phyloP scores from a whole-genome alignment of 2,329 filamentous ascomycete species.

The Aspergillus alliaceus region DNA sequence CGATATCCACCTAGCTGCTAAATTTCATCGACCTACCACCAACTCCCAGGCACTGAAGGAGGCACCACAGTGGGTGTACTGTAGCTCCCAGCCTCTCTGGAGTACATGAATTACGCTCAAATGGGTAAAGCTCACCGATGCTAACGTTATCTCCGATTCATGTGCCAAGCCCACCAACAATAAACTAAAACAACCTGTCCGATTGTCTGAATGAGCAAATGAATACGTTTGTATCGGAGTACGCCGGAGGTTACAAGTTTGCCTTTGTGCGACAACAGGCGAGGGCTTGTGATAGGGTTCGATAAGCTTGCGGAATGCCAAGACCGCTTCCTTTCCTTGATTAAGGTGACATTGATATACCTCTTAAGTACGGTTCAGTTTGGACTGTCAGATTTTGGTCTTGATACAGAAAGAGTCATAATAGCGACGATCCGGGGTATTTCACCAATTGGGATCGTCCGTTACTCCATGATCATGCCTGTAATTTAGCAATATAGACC shows the following conservation, averaged over 20 bases:
- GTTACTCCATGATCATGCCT: background rate
- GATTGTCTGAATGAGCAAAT: background rate
- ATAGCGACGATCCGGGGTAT: background rate
- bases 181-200: background rate
- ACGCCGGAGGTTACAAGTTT: background rate
- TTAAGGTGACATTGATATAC: background rate
- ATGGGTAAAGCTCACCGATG: background rate
- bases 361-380: background rate
- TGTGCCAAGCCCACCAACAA: background rate
- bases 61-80: background rate
- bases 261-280: background rate
- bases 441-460: background rate
- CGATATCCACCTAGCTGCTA: background rate
- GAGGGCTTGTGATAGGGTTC: background rate
- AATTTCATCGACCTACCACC: background rate
- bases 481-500: too few relatives aligned
- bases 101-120: background rate
- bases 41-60: background rate
- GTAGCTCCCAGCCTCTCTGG: background rate
- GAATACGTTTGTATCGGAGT: background rate
- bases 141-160: background rate
- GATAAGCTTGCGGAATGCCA: background rate
- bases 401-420: background rate
- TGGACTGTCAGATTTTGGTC: background rate
- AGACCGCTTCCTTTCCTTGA: background rate